Conservation (phyloP, 257 asterid genomes). For the Phtheirospermum japonicum region DNA sequence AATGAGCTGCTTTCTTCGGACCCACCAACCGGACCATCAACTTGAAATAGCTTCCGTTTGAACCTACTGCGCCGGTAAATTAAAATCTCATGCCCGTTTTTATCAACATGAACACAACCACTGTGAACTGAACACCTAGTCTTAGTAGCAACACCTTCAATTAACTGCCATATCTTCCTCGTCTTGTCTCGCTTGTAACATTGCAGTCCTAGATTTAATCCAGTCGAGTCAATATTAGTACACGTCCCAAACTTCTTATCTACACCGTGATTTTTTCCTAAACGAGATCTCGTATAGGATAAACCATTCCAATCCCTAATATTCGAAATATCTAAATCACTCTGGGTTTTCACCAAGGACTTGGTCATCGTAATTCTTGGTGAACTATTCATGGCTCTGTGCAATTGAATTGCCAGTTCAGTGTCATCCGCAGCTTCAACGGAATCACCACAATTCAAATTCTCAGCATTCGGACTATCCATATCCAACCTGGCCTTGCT, state of each 20-base stretch:
- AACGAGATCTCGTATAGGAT: conserved; percentile 33
- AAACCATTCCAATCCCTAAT: conserved; percentile 33
- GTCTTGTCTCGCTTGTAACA: conserved; percentile 43
- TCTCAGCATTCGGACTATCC: conserved; percentile 33
- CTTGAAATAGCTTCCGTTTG: conserved; percentile 38
- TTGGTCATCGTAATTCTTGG: conserved; percentile 42
- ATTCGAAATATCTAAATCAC: conserved; percentile 27
- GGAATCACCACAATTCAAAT: conserved; percentile 24
- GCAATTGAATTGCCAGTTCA: conserved; percentile 57
- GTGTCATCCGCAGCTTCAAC: conserved; percentile 43
- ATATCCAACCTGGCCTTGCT: conserved; percentile 33
- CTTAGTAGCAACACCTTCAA: conserved; percentile 12
- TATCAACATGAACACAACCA: conserved; percentile 14
- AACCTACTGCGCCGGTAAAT: conserved; percentile 38
- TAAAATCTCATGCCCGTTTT: conserved; percentile 22
- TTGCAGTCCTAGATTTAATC: conserved; percentile 23
- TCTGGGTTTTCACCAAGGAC: conserved; percentile 25
- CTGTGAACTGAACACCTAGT: background rate
- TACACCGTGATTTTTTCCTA: conserved; percentile 26
- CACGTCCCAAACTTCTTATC: conserved; percentile 33
- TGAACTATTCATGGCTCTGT: conserved; percentile 58
- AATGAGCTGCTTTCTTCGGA: conserved; percentile 31
- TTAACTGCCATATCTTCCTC: conserved; percentile 36
- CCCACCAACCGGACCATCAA: conserved; percentile 28
- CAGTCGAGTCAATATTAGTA: conserved; percentile 27